Evolutionary conservation across 2,329 filamentous ascomycete species (phyloP).

Genomic region (Colletotrichum sp.): DNA sequence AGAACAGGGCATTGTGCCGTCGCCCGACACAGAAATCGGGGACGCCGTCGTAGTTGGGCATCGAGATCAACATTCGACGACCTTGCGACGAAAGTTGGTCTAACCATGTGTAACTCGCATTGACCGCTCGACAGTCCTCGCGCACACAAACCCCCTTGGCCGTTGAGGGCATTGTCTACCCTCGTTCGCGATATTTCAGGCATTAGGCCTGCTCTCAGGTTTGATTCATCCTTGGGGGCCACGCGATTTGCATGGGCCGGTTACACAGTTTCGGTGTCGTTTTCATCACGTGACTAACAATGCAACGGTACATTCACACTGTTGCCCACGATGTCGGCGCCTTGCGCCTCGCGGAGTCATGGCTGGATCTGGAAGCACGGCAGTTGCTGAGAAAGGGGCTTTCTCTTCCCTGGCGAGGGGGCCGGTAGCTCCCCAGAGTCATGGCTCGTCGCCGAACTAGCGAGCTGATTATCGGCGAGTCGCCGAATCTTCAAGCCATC

Average conservation of each 20-base stretch:
- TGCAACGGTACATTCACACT: not conserved
- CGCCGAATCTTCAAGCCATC: not conserved
- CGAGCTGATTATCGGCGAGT: not conserved
- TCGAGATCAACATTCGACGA: slow-evolving; percentile 15
- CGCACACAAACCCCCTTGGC: not conserved
- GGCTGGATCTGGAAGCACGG: not conserved
- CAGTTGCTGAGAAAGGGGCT: not conserved
- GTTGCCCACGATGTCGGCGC: not conserved
- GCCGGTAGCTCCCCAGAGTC: not conserved
- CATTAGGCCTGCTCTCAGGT: not conserved
- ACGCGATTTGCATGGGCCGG: slow-evolving; percentile 11
- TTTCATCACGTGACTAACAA: slow-evolving; percentile 13
- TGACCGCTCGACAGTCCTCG: slow-evolving; percentile 4
- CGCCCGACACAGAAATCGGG: not conserved
- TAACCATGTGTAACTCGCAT: slow-evolving; percentile 10
- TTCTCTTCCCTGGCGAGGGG: not conserved
- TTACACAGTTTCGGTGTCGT: slow-evolving; percentile 15
- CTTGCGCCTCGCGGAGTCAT: not conserved
- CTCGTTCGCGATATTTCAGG: not conserved
- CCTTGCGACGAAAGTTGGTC: slow-evolving; percentile 17
- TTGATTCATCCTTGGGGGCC: slow-evolving; percentile 14
- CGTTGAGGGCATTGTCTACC: slow-evolving; percentile 1
- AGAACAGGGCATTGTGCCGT: slow-evolving; percentile 6
- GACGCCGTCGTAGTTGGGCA: slow-evolving; percentile 17
- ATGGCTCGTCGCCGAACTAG: not conserved